Conservation (phyloP, 2,329 filamentous ascomycete genomes). For the Ceratocystis destructans region DNA sequence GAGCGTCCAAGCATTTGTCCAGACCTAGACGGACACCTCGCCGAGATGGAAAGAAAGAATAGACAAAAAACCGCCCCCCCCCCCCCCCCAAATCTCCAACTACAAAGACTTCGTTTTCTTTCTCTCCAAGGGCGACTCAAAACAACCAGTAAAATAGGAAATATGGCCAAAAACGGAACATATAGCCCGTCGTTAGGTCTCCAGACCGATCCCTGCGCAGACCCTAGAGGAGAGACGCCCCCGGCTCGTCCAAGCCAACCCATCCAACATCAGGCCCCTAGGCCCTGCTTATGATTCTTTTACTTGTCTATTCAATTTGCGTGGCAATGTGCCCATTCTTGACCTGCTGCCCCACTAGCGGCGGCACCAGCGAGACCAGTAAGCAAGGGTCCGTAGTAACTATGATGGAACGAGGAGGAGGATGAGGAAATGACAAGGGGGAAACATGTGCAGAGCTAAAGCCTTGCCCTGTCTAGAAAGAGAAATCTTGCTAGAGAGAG, state of each 20-base stretch:
- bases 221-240: neutral
- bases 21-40: no score
- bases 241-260: no score
- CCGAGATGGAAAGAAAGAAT: no score
- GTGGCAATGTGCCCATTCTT: neutral
- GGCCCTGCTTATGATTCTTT: neutral
- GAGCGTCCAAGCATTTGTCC: no score
- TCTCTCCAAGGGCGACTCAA: no score
- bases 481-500: neutral
- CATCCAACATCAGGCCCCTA: no score
- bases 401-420: neutral
- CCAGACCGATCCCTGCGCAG: neutral
- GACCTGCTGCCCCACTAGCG: neutral
- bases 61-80: no score
- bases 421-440: neutral
- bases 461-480: neutral
- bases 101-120: no score
- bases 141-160: neutral
- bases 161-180: slow-evolving; percentile 6
- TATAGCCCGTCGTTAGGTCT: neutral
- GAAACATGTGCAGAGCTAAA: neutral
- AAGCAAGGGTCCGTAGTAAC: neutral
- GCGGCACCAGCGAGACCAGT: neutral
- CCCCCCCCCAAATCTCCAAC: no score
- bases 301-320: neutral